These are phyloP conservation scores for Puya raimondii DNA, from an alignment of 176 grass and related monocot species.

Conservation along the genomic window DNA sequence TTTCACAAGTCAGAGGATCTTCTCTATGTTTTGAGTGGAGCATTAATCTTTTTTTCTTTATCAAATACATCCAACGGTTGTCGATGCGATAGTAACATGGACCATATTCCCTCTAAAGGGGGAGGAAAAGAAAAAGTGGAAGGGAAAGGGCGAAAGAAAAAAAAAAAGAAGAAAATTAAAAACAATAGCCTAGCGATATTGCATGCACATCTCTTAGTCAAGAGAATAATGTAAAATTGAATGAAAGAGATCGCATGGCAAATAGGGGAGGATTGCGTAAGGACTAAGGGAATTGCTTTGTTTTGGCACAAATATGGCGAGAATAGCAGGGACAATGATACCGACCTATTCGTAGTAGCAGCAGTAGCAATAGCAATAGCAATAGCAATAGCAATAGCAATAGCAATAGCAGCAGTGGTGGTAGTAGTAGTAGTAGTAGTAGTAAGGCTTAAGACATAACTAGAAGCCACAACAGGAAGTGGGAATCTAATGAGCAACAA, in stretches of 20 bases:
- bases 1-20: no score
- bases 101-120: no score
- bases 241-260: background rate
- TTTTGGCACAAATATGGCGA: background rate
- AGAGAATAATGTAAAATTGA: conserved; percentile 2
- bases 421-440: no score
- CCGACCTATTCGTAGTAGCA: background rate
- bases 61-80: no score
- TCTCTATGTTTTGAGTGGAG: no score
- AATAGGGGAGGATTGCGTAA: conserved; percentile 1
- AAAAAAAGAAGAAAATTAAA: background rate
- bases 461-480: no score
- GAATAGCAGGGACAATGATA: background rate
- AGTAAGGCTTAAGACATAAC: no score
- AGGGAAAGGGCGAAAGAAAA: background rate
- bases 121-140: no score
- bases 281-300: background rate
- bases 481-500: no score
- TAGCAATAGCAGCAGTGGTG: background rate
- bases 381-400: background rate
- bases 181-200: background rate
- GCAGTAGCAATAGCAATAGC: background rate
- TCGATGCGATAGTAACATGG: no score
- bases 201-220: background rate
- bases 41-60: no score